These are phyloP conservation scores for Epichloe gansuensis DNA, from an alignment of 2,329 filamentous ascomycete genomes.

Conservation along the genomic window DNA sequence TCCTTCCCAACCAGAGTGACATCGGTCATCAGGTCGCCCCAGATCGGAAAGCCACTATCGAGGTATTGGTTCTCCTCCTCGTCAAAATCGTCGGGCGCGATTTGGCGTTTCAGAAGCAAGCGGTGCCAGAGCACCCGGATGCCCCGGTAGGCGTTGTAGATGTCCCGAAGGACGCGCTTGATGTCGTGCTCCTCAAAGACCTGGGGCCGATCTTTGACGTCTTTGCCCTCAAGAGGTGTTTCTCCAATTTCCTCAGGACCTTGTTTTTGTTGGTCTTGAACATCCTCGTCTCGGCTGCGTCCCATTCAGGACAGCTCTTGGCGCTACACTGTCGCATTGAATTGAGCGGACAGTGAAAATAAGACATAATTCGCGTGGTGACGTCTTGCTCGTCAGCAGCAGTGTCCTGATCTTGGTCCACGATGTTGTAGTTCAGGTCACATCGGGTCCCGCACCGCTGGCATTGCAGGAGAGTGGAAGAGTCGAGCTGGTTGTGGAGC, in stretches of 20 bases:
- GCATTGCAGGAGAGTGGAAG: neutral
- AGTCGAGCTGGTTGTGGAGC: neutral
- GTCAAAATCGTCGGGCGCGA: neutral
- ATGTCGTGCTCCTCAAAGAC: neutral
- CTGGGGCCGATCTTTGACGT: neutral
- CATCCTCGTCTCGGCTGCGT: neutral
- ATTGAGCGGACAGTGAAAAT: neutral
- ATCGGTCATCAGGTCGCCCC: constrained; percentile 3
- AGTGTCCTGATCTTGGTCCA: neutral
- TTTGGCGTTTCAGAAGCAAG: neutral
- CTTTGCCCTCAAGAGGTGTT: neutral
- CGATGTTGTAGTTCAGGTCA: constrained; percentile 5
- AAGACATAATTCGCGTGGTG: neutral
- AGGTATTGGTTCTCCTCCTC: neutral
- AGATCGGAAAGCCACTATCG: neutral
- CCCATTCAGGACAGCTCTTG: neutral
- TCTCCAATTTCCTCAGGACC: neutral
- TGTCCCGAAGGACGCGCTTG: neutral
- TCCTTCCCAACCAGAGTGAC: neutral
- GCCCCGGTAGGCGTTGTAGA: constrained; percentile 1
- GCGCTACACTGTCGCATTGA: neutral
- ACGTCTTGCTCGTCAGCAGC: neutral
- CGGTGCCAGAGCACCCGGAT: neutral
- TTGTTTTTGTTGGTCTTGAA: neutral
- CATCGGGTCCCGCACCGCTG: neutral